Evolutionary conservation across 2,329 filamentous ascomycete species (phyloP).

Genomic region (Thelonectria olida): DNA sequence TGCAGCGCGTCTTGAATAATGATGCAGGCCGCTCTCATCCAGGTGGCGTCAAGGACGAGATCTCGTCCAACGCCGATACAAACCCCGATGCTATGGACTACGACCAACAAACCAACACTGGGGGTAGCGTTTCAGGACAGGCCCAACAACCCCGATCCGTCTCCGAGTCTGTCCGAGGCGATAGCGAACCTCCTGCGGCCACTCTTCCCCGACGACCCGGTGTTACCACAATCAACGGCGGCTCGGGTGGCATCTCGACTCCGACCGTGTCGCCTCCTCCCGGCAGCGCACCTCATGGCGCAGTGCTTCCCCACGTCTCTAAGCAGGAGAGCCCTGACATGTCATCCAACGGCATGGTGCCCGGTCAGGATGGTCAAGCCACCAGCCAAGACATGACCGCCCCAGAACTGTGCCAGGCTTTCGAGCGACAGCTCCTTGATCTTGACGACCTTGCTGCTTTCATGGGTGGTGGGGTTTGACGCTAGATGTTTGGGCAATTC

Average conservation of each 20-base stretch:
- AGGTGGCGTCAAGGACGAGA: constrained; percentile 61
- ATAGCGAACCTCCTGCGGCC: constrained; percentile 62
- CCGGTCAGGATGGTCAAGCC: constrained; percentile 44
- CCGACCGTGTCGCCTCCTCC: constrained; percentile 58
- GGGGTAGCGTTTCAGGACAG: constrained; percentile 36
- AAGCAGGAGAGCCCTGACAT: constrained; percentile 51
- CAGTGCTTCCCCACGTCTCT: constrained; percentile 40
- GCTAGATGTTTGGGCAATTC: background rate
- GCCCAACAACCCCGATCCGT: constrained; percentile 47
- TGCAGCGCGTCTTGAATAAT: constrained; percentile 68
- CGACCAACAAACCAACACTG: constrained; percentile 52
- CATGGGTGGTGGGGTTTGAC: constrained; percentile 68
- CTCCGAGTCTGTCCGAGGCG: constrained; percentile 55
- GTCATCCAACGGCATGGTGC: constrained; percentile 43
- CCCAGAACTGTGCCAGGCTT: constrained; percentile 65
- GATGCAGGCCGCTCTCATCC: constrained; percentile 51
- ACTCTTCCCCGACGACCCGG: constrained; percentile 60
- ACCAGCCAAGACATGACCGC: constrained; percentile 65
- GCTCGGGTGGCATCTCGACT: constrained; percentile 58
- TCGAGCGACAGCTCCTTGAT: constrained; percentile 68
- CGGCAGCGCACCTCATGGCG: constrained; percentile 32
- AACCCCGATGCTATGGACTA: constrained; percentile 67
- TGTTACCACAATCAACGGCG: constrained; percentile 68
- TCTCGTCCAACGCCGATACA: constrained; percentile 63
- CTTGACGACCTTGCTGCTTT: constrained; percentile 70